Evolutionary conservation across 1,284 basidiomycete genomes (phyloP), one percentile per base, ranked within the genome.

Genomic region (Stereum hirsutum): DNA sequence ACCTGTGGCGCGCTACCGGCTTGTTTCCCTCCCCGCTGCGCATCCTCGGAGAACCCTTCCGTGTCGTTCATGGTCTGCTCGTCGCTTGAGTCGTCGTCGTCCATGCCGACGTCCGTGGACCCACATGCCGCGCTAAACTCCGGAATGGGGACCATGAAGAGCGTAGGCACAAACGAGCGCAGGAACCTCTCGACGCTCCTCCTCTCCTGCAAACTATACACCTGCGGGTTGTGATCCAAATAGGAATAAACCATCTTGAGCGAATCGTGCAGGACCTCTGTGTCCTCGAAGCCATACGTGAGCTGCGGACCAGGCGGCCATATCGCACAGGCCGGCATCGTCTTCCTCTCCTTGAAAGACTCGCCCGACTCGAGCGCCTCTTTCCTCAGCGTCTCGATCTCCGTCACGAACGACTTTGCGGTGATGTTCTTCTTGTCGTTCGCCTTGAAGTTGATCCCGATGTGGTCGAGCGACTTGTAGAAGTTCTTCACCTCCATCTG

Each of bases 401-500:
- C 91, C 34, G 72, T 74, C 37, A 97, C 81, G 55, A 99, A 87
- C 49, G 84, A 74, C 65, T 95, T 98, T 38, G 85, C 75, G 4
- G 91, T 95, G 57, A 96, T 87, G 42, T 78, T 81, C 70, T 97
- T 97, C 76, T 97, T 98, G 70, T 99, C 96, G 59, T 89, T 90
- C 37, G 76, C 74, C 69, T 98, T 98, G 80, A 96, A 96, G 49
- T 78, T 82, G 57, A 92, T 87, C 5, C 92, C 93, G 58, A 98
- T 94, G 58, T 97, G 92, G 60, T 99, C 96, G 46, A 98, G 77
- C 34, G 87, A 87, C 69, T 96, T 96, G 77, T 94, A 94, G 61
- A 95, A 98, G 68, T 98, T 98, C 64, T 92, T 90, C 45, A 84
- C 85, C 57, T 98, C 95, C 35, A 97, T 88, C 62, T 98, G 95